Evolutionary conservation across 768 basidiomycete species (phyloP), one percentile per base, ranked within the genome.

Genomic region (Kwoniella sp.): DNA sequence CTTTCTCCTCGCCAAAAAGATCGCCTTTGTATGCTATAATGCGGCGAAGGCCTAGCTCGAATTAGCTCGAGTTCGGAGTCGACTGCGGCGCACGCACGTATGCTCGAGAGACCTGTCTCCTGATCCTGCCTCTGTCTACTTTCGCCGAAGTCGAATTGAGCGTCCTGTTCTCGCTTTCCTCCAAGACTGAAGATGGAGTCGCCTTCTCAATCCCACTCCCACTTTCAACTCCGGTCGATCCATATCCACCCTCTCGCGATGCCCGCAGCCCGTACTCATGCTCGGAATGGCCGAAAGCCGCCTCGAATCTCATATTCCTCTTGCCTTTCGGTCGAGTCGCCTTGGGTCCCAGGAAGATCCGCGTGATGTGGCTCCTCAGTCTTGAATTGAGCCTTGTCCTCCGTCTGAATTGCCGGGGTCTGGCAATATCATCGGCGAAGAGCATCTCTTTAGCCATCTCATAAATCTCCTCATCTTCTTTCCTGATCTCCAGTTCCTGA

Each of bases 371-470:
- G 26, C 53, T 41, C 17, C 52, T 41, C 17, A 47, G 29, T 22
- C 37, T 25, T 23, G 29, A 28, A 38, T 50, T 34, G 4, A 65
- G 58, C 11, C 51, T 38, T 23, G 23, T 30, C 57, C 22, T 31
- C 31, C 63, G 25, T 34, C 56, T 58, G 0, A 31, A 26, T 17
- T 54, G 45, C 1, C 29, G n/a, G 25, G 63, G 51, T 59, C 63
- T 52, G 17, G 51, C 56, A 0, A 20, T 22, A 31, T 65, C 57
- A 37, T 65, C 63, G 17, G 38, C 23, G n/a, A 26, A 5, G 22
- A 65, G 29, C 29, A 65, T 25, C 15, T 45, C 17, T 17, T 59
- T 50, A 8, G 63, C 48, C 9, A 53, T 20, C 31, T 53, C 31
- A 9, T 59, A 20, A 23, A 65, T 23, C 37, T 28, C 56, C 28